Percentiles rank a stretch among this genome's conserved stretches.
phyloP scores from a whole-genome alignment of 2,329 filamentous ascomycete species.

The Monilinia vaccinii-corymbosi region DNA sequence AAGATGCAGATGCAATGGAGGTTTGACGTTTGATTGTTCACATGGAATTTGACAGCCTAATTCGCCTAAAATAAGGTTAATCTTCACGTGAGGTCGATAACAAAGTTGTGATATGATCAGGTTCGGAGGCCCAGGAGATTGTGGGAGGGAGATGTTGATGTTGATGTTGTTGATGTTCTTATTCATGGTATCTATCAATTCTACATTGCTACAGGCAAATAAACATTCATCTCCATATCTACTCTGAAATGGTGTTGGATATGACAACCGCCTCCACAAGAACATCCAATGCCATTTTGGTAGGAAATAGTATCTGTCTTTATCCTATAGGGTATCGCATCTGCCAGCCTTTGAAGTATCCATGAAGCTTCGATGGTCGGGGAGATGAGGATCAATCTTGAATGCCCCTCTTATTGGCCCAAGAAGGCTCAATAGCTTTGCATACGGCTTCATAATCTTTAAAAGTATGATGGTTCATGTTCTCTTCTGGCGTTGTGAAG shows the following conservation, averaged over 20 bases:
- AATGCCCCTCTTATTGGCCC: slow-evolving; percentile 50
- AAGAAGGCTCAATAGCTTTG: slow-evolving; percentile 51
- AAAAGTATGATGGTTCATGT: slow-evolving; percentile 46
- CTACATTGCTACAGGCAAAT: no score
- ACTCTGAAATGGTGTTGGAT: no score
- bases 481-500: slow-evolving; percentile 72
- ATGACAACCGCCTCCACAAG: not conserved
- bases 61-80: slow-evolving; percentile 1
- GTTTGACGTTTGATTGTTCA: slow-evolving; percentile 8
- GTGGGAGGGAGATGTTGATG: no score
- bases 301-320: no score
- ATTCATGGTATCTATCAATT: not conserved
- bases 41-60: slow-evolving; percentile 3
- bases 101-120: not conserved
- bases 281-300: not conserved
- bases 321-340: no score
- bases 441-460: slow-evolving; percentile 70
- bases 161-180: no score
- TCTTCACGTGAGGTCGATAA: slow-evolving; percentile 6
- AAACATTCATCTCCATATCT: no score
- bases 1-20: not conserved
- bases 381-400: slow-evolving; percentile 38
- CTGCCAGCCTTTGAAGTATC: not conserved
- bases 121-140: not conserved
- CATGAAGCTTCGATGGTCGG: not conserved